Evolutionary conservation across 768 basidiomycete genomes (phyloP), one percentile per base, ranked within the genome.

Genomic region (Calvatia gigantea): DNA sequence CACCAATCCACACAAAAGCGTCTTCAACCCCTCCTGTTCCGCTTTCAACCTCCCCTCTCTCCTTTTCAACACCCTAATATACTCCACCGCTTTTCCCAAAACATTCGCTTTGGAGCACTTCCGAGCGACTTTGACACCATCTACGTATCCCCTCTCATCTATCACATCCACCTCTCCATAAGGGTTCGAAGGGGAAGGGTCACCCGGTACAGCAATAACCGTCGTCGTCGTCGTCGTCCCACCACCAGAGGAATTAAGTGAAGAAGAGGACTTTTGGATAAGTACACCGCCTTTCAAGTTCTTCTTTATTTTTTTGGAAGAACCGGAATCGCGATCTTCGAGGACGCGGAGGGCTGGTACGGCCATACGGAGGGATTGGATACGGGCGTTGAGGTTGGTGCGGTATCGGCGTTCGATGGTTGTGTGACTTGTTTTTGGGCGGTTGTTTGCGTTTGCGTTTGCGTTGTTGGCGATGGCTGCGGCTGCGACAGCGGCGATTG

Each of bases 31-130:
- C 1, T 80, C 82, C 58, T 89, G 87, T 69, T 94, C 91, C 2
- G 84, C 80, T 57, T 76, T 81, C 28, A 94, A 74, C 32, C 91
- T 78, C 2, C 61, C 60, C 65, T 94, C 93, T 17, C 93, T 78
- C 62, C 81, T 82, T 73, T 94, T 94, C 35, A 95, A 67, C 4
- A 94, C 92, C 7, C 87, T 86, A 57, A 95, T 95, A 66, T 95
- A 95, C 68, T 95, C 93, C 8, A 90, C 89, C 0, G 91, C 91
- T 59, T 94, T 95, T 32, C 88, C 91, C 8, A 95, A 79, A 4
- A 95, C 89, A 55, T 91, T 92, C 2, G 91, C 91, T 65, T 95
- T 95, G 70, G 87, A 89, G 68, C 90, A 90, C 71, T 94, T 95
- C 56, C 91, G 79, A 6, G 93, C 93, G 8, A 93, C 87, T 67